Conservation (phyloP, 2,329 filamentous ascomycete genomes). For the Penicillium frequentans region DNA sequence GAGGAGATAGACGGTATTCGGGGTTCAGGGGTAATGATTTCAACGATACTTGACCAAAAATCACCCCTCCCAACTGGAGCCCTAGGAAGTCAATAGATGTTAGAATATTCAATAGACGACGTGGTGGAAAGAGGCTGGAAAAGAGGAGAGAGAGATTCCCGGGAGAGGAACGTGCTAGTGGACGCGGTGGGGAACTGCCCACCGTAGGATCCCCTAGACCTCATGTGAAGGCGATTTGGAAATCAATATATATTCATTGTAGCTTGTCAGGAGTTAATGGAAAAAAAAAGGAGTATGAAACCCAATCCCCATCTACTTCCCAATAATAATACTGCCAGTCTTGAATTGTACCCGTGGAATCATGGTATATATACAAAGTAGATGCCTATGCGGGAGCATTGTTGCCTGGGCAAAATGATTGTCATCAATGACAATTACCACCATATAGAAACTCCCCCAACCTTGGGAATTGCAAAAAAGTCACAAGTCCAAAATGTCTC, state of each 20-base stretch:
- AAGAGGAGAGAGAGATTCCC: neutral
- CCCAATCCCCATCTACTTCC: too few relatives aligned
- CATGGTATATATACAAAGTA: too few relatives aligned
- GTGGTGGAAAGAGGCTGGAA: neutral
- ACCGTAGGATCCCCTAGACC: neutral
- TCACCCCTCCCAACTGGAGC: neutral
- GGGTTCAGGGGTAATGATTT: neutral
- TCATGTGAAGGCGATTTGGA: neutral
- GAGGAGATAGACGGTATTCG: neutral
- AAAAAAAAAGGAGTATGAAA: too few relatives aligned
- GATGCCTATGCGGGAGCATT: neutral
- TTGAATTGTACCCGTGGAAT: too few relatives aligned
- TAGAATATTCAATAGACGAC: neutral
- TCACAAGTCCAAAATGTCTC: neutral
- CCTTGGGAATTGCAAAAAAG: too few relatives aligned
- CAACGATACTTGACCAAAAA: neutral
- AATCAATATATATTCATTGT: too few relatives aligned
- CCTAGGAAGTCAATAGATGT: neutral
- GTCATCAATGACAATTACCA: neutral
- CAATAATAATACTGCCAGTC: too few relatives aligned
- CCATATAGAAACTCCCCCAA: neutral
- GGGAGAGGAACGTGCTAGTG: constrained; percentile 1
- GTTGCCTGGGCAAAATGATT: neutral
- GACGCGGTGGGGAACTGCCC: constrained; percentile 1
- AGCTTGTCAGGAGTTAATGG: too few relatives aligned